Conservation (phyloP, 1,284 basidiomycete genomes). For the Cutaneotrichosporon sp. region DNA sequence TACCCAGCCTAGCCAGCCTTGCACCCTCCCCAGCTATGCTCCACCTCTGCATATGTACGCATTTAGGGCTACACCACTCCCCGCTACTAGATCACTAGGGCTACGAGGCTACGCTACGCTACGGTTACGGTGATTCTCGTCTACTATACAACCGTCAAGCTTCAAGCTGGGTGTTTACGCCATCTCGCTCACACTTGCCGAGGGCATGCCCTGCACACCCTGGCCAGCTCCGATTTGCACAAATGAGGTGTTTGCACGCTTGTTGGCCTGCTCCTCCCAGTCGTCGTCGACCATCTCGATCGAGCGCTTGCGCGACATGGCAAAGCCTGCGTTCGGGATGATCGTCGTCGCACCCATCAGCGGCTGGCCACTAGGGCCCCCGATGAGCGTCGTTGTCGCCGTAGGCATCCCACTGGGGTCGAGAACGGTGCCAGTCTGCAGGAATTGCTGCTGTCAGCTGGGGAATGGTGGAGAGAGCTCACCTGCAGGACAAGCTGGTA, state of each 20-base stretch:
- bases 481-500: slow-evolving; percentile 48
- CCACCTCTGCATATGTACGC: background rate
- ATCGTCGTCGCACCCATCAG: slow-evolving; percentile 40
- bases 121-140: background rate
- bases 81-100: background rate
- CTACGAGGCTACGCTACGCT: slow-evolving; percentile 5
- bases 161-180: slow-evolving; percentile 1
- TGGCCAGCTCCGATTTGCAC: background rate
- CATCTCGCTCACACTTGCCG: slow-evolving; percentile 7
- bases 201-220: background rate
- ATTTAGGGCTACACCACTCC: slow-evolving; percentile 3
- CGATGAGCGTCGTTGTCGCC: slow-evolving; percentile 10
- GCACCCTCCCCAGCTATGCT: background rate
- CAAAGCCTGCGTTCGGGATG: slow-evolving; percentile 34
- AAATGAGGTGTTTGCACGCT: slow-evolving; percentile 4
- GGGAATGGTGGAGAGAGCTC: slow-evolving; percentile 5
- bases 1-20: no score
- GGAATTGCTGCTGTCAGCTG: slow-evolving; percentile 29
- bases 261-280: slow-evolving; percentile 27
- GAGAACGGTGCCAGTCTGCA: slow-evolving; percentile 35
- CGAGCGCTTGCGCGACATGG: slow-evolving; percentile 36
- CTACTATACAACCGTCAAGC: slow-evolving; percentile 6
- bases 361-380: slow-evolving; percentile 12
- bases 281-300: slow-evolving; percentile 41
- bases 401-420: slow-evolving; percentile 24